phyloP scores from a whole-genome alignment of 768 basidiomycete species.

The Collybia mongolica region DNA sequence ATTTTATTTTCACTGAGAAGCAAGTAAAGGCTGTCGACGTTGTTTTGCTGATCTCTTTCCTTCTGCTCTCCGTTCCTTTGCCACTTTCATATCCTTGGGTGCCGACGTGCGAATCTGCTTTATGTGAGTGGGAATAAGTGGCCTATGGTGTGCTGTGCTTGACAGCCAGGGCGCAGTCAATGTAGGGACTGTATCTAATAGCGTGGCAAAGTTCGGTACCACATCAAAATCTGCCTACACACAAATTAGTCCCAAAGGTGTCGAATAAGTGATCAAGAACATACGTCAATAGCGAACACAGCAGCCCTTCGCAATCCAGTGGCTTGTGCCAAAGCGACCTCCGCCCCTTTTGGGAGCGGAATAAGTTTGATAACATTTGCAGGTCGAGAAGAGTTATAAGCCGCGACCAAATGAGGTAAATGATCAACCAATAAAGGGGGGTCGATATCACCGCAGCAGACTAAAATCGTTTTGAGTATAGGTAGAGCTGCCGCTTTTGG shows the following conservation, averaged over 20 bases:
- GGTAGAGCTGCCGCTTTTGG: slow-evolving; percentile 9
- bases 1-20: too few relatives aligned
- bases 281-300: slow-evolving; percentile 66
- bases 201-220: slow-evolving; percentile 28
- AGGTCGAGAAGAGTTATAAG: slow-evolving; percentile 57
- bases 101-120: slow-evolving; percentile 79
- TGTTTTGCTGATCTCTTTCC: slow-evolving; percentile 35
- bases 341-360: slow-evolving; percentile 67
- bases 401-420: slow-evolving; percentile 73
- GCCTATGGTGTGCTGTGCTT: slow-evolving; percentile 17
- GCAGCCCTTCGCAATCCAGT: slow-evolving; percentile 69
- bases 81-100: slow-evolving; percentile 75
- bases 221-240: too few relatives aligned
- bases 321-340: slow-evolving; percentile 53
- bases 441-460: slow-evolving; percentile 74
- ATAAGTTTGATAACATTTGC: slow-evolving; percentile 50
- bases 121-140: slow-evolving; percentile 69
- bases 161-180: slow-evolving; percentile 67
- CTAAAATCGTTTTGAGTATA: slow-evolving; percentile 51
- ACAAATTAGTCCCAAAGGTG: too few relatives aligned
- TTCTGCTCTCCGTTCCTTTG: slow-evolving; percentile 54
- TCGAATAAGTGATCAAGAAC: slow-evolving; percentile 15
- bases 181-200: slow-evolving; percentile 51
- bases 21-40: not conserved
- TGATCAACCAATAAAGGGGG: slow-evolving; percentile 72